These are phyloP conservation scores for Phylloporus arenicola DNA, from an alignment of 768 basidiomycete species.

Conservation along the genomic window DNA sequence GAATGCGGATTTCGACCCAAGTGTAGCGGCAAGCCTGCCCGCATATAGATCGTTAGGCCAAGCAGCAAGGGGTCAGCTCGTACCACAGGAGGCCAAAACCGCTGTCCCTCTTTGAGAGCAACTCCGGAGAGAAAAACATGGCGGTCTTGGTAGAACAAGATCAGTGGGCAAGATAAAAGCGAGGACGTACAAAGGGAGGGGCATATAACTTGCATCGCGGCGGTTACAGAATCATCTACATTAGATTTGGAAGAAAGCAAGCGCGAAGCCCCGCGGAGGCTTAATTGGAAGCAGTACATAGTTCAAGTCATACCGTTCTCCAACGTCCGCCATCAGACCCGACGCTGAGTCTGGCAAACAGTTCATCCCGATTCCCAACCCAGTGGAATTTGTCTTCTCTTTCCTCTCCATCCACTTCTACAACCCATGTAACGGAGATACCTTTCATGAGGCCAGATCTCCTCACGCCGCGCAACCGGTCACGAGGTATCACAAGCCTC, in stretches of 20 bases:
- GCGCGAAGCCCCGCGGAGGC: conserved; percentile 16
- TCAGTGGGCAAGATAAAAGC: neutral
- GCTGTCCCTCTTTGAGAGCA: conserved; percentile 76
- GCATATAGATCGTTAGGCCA: conserved; percentile 1
- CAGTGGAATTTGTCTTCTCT: conserved; percentile 53
- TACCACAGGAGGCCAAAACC: conserved; percentile 89
- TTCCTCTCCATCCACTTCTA: conserved; percentile 28
- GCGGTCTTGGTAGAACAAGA: neutral
- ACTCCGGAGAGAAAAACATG: conserved; percentile 87
- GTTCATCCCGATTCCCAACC: conserved; percentile 58
- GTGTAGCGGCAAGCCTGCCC: conserved; percentile 81
- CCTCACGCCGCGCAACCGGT: conserved; percentile 50
- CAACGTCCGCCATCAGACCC: conserved; percentile 46
- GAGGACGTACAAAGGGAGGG: conserved; percentile 4
- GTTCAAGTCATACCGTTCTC: conserved; percentile 37
- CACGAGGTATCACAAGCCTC: conserved; percentile 42
- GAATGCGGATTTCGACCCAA: conserved; percentile 83
- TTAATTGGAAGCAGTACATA: conserved; percentile 14
- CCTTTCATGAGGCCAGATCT: conserved; percentile 52
- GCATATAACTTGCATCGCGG: conserved; percentile 8
- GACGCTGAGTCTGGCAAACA: conserved; percentile 57
- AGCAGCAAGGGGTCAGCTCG: neutral
- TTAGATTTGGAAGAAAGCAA: conserved; percentile 15
- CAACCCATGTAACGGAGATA: conserved; percentile 42
- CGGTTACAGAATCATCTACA: neutral